Percentiles rank a stretch among this genome's conserved stretches.
phyloP scores from a whole-genome alignment of 2,329 filamentous ascomycete species.

The Fusarium tricinctum region DNA sequence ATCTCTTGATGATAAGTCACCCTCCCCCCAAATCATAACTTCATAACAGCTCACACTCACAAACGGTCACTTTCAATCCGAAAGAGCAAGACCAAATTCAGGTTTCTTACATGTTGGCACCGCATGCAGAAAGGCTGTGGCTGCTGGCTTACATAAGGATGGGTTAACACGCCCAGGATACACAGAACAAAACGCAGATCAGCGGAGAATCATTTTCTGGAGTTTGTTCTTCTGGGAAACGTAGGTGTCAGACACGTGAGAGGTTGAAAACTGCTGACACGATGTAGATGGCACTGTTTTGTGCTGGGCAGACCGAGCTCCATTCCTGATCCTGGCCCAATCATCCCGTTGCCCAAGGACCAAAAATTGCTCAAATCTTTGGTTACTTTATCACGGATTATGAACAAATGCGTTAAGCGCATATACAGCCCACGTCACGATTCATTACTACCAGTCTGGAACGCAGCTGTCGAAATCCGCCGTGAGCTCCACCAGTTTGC shows the following conservation, averaged over 20 bases:
- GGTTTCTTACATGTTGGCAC: slow-evolving; percentile 58
- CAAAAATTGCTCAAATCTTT: slow-evolving; percentile 57
- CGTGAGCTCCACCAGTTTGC: slow-evolving; percentile 51
- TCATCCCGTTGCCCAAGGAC: slow-evolving; percentile 54
- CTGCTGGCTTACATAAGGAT: slow-evolving; percentile 60
- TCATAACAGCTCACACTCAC: slow-evolving; percentile 10
- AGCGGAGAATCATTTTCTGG: slow-evolving; percentile 55
- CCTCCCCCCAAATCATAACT: slow-evolving; percentile 10
- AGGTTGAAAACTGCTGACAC: neutral
- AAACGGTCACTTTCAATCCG: slow-evolving; percentile 60
- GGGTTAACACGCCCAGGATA: slow-evolving; percentile 52
- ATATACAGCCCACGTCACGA: slow-evolving; percentile 60
- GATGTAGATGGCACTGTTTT: slow-evolving; percentile 59
- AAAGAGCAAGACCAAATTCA: slow-evolving; percentile 60
- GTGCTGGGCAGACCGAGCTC: slow-evolving; percentile 59
- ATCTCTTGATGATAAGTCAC: slow-evolving; percentile 60
- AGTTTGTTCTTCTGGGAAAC: slow-evolving; percentile 60
- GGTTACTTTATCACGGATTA: slow-evolving; percentile 55
- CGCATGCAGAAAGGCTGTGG: slow-evolving; percentile 59
- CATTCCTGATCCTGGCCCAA: slow-evolving; percentile 55
- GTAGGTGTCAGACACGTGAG: slow-evolving; percentile 38
- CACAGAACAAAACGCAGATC: slow-evolving; percentile 52
- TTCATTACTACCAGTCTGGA: slow-evolving; percentile 52
- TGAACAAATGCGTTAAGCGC: slow-evolving; percentile 57
- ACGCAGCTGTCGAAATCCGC: slow-evolving; percentile 52